Evolutionary conservation across 2,329 filamentous ascomycete genomes (phyloP).

Genomic region (Sordariomycetes sp.): DNA sequence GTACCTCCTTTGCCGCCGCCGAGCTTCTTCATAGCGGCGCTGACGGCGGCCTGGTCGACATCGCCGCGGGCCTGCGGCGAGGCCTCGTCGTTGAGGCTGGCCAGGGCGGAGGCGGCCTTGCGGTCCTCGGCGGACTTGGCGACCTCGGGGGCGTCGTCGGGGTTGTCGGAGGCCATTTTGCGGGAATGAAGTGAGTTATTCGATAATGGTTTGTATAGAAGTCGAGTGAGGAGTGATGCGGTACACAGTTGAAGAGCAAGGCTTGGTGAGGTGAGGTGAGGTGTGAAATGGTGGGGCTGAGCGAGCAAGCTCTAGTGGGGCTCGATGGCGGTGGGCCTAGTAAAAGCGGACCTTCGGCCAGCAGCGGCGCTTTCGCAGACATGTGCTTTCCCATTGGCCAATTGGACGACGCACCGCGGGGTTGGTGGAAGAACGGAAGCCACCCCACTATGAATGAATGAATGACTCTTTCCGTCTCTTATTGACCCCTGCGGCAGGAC

Average conservation of each 20-base stretch:
- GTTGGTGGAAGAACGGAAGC: not conserved
- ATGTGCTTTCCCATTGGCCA: not conserved
- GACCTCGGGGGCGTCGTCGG: constrained; percentile 48
- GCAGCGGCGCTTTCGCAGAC: no score
- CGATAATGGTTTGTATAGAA: not conserved
- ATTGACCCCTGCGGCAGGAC: not conserved
- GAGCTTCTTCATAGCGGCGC: constrained; percentile 60
- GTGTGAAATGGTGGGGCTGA: not conserved
- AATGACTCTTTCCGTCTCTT: not conserved
- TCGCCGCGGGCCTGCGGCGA: constrained; percentile 38
- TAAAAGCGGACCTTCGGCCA: no score
- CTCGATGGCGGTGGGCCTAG: not conserved
- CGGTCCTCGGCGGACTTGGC: constrained; percentile 62
- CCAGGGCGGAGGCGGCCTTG: constrained; percentile 65
- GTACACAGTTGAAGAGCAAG: no score
- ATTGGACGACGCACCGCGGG: not conserved
- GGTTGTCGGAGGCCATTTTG: constrained; percentile 54
- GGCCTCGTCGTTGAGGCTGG: constrained; percentile 50
- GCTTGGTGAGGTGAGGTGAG: not conserved
- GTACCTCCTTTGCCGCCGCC: constrained; percentile 10
- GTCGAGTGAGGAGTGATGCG: not conserved
- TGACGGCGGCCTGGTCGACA: constrained; percentile 60
- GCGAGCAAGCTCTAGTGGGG: not conserved
- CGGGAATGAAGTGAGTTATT: not conserved
- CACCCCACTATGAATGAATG: not conserved